phyloP scores from a whole-genome alignment of 768 basidiomycete species.

The Auriscalpium vulgare region DNA sequence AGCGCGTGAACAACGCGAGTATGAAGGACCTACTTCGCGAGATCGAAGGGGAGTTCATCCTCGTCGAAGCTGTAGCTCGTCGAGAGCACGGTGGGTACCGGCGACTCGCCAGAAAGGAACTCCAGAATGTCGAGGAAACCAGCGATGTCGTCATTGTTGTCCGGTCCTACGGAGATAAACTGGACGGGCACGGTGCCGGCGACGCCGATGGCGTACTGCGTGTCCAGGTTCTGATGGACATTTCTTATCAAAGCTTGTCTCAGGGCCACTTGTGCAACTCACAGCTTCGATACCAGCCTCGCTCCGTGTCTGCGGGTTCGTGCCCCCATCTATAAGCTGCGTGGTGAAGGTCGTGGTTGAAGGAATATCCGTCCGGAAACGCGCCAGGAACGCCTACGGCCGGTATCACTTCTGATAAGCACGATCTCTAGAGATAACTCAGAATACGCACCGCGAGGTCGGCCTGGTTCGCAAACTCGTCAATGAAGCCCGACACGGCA shows the following conservation, averaged over 20 bases:
- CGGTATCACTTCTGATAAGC: no score
- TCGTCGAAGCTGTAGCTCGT: no score
- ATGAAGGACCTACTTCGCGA: not conserved
- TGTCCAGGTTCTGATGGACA: conserved; percentile 24
- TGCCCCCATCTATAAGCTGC: conserved; percentile 12
- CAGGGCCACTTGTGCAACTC: not conserved
- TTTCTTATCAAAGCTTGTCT: not conserved
- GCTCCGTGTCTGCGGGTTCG: conserved; percentile 3
- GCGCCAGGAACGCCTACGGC: no score
- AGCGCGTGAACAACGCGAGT: not conserved
- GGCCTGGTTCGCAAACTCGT: no score
- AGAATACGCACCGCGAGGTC: no score
- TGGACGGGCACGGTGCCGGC: conserved; percentile 17
- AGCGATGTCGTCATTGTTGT: conserved; percentile 10
- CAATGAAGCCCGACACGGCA: no score
- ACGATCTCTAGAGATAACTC: no score
- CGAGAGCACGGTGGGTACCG: no score
- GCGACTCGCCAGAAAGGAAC: not conserved
- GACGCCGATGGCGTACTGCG: conserved; percentile 28
- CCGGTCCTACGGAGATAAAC: conserved; percentile 19
- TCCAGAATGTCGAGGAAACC: not conserved
- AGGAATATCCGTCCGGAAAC: not conserved
- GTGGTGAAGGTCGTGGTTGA: conserved; percentile 4
- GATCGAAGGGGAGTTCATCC: no score
- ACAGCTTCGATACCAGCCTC: conserved; percentile 14